Conservation (phyloP, 768 basidiomycete species). For the Pulveroboletus sp. region DNA sequence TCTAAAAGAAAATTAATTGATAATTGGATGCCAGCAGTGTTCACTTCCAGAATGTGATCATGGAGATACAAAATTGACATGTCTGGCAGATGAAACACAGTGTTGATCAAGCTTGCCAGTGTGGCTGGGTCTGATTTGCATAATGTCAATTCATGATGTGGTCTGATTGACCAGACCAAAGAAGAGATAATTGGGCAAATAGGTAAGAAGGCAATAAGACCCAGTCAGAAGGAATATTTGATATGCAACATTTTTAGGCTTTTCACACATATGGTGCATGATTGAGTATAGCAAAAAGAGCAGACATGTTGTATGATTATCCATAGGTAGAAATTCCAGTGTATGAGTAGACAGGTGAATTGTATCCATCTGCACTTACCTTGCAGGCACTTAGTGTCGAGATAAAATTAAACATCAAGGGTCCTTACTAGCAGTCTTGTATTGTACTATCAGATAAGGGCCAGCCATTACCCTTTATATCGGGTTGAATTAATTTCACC, state of each 20-base stretch:
- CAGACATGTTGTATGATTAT: conserved; percentile 87
- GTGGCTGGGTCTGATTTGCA: conserved; percentile 60
- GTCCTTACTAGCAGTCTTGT: conserved; percentile 66
- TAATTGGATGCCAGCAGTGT: conserved; percentile 44
- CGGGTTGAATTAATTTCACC: conserved; percentile 63
- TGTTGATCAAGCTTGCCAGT: conserved; percentile 79
- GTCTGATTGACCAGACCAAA: conserved; percentile 91
- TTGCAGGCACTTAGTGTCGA: conserved; percentile 24
- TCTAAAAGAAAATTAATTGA: conserved; percentile 65
- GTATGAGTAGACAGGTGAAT: conserved; percentile 87
- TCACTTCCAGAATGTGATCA: conserved; percentile 52
- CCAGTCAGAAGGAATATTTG: conserved; percentile 94
- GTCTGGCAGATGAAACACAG: conserved; percentile 84
- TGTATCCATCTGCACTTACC: conserved; percentile 95
- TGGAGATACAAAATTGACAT: conserved; percentile 68
- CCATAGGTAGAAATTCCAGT: conserved; percentile 85
- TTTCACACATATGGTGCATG: conserved; percentile 65
- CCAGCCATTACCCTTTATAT: conserved; percentile 59
- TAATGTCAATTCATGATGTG: conserved; percentile 68
- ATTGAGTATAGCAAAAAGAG: conserved; percentile 82
- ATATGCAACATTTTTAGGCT: conserved; percentile 76
- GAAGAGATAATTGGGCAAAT: conserved; percentile 75
- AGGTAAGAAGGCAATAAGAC: conserved; percentile 93
- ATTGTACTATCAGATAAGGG: conserved; percentile 64
- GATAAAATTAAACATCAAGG: neutral